These are phyloP conservation scores for Lecanicillium sp. DNA, from an alignment of 2,329 filamentous ascomycete species.

Conservation along the genomic window DNA sequence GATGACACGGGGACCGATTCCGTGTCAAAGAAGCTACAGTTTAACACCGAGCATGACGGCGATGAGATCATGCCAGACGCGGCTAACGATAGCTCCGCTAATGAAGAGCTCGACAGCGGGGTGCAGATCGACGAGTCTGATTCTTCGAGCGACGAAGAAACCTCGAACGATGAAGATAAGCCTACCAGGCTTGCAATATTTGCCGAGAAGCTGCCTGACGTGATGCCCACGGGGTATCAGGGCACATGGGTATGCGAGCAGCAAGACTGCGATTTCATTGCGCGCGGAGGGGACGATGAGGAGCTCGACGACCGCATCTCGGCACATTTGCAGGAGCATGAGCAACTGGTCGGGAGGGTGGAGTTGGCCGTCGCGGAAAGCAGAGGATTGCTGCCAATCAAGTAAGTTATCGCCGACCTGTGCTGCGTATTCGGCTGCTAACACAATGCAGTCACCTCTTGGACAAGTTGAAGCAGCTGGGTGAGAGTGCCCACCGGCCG, in stretches of 20 bases:
- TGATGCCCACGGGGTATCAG: constrained; percentile 47
- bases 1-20: constrained; percentile 31
- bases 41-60: constrained; percentile 16
- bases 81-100: constrained; percentile 16
- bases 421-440: neutral
- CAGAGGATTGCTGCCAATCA: constrained; percentile 48
- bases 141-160: constrained; percentile 10
- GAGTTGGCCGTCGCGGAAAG: constrained; percentile 53
- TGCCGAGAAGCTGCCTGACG: constrained; percentile 44
- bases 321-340: constrained; percentile 56
- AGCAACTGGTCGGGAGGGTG: constrained; percentile 44
- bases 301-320: constrained; percentile 51
- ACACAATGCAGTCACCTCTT: constrained; percentile 1
- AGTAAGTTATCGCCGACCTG: constrained; percentile 43
- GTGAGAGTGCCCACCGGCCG: neutral
- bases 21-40: constrained; percentile 16
- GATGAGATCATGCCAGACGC: constrained; percentile 30
- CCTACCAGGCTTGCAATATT: constrained; percentile 40
- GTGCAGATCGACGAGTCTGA: neutral
- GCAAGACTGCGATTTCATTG: constrained; percentile 57
- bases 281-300: constrained; percentile 54
- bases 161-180: constrained; percentile 22
- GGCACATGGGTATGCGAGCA: constrained; percentile 63
- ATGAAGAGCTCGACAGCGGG: constrained; percentile 10
- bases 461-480: constrained; percentile 12